Conservation (phyloP, 73 alveolate genomes). For the Paraurostyla sp. region DNA sequence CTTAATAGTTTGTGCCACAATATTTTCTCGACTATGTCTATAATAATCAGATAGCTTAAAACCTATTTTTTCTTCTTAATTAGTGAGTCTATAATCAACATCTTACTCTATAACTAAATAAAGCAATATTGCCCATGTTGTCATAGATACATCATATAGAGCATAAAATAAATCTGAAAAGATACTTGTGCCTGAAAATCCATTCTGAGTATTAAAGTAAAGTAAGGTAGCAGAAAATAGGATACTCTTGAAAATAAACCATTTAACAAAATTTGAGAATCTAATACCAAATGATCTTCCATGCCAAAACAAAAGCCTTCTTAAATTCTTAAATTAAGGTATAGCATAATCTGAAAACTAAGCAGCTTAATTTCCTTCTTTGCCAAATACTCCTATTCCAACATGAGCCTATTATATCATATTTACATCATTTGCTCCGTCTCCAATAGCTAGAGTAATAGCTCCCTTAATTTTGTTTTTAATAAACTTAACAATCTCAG, state of each 20-base stretch:
- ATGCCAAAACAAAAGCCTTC: slow-evolving; percentile 85
- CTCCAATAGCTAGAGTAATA: slow-evolving; percentile 96
- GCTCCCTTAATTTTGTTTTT: slow-evolving; percentile 71
- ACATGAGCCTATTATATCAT: slow-evolving; percentile 96
- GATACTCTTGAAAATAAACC: slow-evolving; percentile 20
- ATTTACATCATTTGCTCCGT: slow-evolving; percentile 99
- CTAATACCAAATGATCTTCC: slow-evolving; percentile 70
- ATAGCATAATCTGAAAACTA: slow-evolving; percentile 84
- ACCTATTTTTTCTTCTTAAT: not conserved
- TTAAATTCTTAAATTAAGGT: slow-evolving; percentile 78
- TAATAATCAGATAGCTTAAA: slow-evolving; percentile 4
- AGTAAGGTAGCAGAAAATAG: not conserved
- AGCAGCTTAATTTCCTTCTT: slow-evolving; percentile 94
- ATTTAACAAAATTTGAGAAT: slow-evolving; percentile 22
- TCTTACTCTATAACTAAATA: slow-evolving; percentile 13
- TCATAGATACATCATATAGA: not conserved
- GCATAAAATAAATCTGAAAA: slow-evolving; percentile 26
- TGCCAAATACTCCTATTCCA: slow-evolving; percentile 94
- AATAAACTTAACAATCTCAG: slow-evolving; percentile 93
- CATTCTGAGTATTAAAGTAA: not conserved
- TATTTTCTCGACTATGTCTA: not conserved
- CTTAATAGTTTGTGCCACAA: not conserved
- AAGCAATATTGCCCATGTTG: not conserved
- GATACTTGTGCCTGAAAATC: not conserved
- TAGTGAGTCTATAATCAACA: not conserved